Conservation (phyloP, 2,329 filamentous ascomycete species). For the Diaporthe sp. region DNA sequence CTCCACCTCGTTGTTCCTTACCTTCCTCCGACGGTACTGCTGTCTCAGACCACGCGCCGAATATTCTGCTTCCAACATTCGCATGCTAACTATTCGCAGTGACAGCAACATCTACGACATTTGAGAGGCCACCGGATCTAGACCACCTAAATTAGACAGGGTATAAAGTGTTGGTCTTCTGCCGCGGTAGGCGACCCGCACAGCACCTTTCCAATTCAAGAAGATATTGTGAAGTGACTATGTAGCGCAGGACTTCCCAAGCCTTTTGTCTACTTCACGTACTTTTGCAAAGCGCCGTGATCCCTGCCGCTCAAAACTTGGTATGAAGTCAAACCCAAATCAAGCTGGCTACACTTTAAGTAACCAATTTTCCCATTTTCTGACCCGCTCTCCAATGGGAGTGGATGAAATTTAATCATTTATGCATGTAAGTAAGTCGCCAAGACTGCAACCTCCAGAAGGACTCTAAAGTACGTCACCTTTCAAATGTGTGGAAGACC, state of each 20-base stretch:
- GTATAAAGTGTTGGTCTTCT: neutral
- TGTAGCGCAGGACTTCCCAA: neutral
- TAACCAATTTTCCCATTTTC: neutral
- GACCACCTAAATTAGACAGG: neutral
- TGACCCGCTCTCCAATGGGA: neutral
- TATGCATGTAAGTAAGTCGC: too few species aligned
- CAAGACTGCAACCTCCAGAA: neutral
- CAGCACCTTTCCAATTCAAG: neutral
- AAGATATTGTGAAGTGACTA: neutral
- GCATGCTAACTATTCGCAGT: slow-evolving; percentile 37
- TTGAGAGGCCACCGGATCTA: slow-evolving; percentile 22
- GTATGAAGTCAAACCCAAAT: neutral
- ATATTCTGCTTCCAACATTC: too few species aligned
- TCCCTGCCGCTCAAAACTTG: neutral
- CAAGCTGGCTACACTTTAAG: neutral
- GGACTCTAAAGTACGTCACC: neutral
- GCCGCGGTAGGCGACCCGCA: neutral
- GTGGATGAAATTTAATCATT: neutral
- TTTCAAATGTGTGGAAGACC: neutral
- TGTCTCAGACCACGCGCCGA: too few species aligned
- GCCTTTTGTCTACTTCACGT: neutral
- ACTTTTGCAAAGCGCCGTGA: neutral
- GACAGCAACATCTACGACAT: slow-evolving; percentile 48
- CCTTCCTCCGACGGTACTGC: accelerated
- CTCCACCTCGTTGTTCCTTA: too few species aligned